phyloP scores from a whole-genome alignment of 2,329 filamentous ascomycete species.

The Paracoccidioides lutzii region DNA sequence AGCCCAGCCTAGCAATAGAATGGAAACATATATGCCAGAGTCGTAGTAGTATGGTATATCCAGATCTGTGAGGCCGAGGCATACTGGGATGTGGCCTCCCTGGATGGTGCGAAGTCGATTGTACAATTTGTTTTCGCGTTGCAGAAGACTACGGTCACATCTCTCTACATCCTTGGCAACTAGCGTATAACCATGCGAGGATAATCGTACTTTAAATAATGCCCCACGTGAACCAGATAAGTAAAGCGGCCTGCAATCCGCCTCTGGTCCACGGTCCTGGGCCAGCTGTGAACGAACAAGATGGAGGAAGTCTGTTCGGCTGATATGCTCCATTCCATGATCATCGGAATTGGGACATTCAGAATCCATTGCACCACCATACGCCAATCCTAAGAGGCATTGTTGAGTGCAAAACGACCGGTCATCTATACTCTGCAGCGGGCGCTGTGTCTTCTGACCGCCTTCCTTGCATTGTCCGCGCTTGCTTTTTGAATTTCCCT shows the following conservation, averaged over 20 bases:
- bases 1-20: slow-evolving; percentile 8
- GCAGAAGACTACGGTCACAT: slow-evolving; percentile 3
- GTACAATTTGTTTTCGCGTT: slow-evolving; percentile 11
- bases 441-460: too few species aligned
- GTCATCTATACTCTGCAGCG: slow-evolving; percentile 10
- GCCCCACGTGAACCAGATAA: slow-evolving; percentile 15
- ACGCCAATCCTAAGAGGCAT: slow-evolving; percentile 6
- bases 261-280: neutral
- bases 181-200: slow-evolving; percentile 14
- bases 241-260: slow-evolving; percentile 9
- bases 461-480: too few species aligned
- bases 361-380: slow-evolving; percentile 17
- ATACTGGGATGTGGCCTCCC: slow-evolving; percentile 10
- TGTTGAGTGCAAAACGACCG: slow-evolving; percentile 6
- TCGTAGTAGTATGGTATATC: slow-evolving; percentile 5
- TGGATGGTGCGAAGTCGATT: slow-evolving; percentile 7
- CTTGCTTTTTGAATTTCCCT: too few species aligned
- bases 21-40: slow-evolving; percentile 2
- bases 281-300: slow-evolving; percentile 5
- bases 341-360: slow-evolving; percentile 27
- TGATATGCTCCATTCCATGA: slow-evolving; percentile 16
- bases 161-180: slow-evolving; percentile 13
- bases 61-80: slow-evolving; percentile 10
- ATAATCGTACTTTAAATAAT: slow-evolving; percentile 19
- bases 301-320: slow-evolving; percentile 2